Percentiles rank a stretch among this genome's conserved stretches.
These are phyloP conservation scores for Pulicaria dysenterica DNA, from an alignment of 129 eudicot species.

Conservation along the genomic window DNA sequence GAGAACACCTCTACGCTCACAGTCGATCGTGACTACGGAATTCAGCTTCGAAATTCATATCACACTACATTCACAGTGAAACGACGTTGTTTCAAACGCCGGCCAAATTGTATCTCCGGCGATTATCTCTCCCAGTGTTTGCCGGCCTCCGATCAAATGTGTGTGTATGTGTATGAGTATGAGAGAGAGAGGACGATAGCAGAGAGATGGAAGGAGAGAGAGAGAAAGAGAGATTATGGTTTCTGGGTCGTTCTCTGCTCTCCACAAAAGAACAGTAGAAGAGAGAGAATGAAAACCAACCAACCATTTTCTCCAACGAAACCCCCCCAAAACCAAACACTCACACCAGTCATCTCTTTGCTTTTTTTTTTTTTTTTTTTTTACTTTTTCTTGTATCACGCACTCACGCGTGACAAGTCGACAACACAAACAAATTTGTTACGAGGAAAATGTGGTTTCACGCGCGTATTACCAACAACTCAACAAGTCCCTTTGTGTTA, in stretches of 20 bases:
- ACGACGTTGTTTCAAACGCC: slow-evolving; percentile 17
- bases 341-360: slow-evolving; percentile 33
- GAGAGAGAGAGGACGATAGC: slow-evolving; percentile 22
- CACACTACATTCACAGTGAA: slow-evolving; percentile 4
- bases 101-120: slow-evolving; percentile 30
- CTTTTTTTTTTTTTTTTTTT: background rate
- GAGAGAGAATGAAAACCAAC: slow-evolving; percentile 54
- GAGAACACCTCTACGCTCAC: slow-evolving; percentile 34
- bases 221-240: slow-evolving; percentile 8
- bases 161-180: background rate
- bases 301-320: slow-evolving; percentile 39
- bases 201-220: slow-evolving; percentile 4
- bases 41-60: slow-evolving; percentile 40
- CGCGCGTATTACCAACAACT: background rate
- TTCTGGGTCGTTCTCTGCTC: slow-evolving; percentile 47
- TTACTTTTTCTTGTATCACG: background rate
- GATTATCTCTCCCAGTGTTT: background rate
- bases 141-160: slow-evolving; percentile 22
- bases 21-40: slow-evolving; percentile 49
- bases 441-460: background rate
- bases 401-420: background rate
- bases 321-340: slow-evolving; percentile 31
- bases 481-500: no score
- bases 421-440: no score
- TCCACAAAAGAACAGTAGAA: slow-evolving; percentile 52